These are phyloP conservation scores for Roridomyces roridus DNA, from an alignment of 768 basidiomycete genomes.

Conservation along the genomic window DNA sequence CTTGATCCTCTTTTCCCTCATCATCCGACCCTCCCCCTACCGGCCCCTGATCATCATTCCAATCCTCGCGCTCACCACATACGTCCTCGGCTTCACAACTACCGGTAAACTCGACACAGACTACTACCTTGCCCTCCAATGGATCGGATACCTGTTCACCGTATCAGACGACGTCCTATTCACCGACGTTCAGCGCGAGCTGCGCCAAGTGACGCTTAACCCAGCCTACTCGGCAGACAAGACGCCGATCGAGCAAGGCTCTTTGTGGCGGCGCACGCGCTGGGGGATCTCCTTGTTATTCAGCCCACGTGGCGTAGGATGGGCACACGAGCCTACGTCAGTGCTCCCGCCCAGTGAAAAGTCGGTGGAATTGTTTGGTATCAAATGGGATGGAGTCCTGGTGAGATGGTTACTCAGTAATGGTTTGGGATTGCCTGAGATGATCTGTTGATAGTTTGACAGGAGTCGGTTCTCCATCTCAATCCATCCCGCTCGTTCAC, in stretches of 20 bases:
- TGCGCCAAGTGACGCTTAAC: slow-evolving; percentile 1
- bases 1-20: neutral
- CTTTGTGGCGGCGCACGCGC: slow-evolving; percentile 27
- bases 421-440: too few species aligned
- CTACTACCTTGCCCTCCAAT: slow-evolving; percentile 7
- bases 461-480: too few species aligned
- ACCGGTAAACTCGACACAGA: slow-evolving; percentile 3
- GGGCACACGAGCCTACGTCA: slow-evolving; percentile 31
- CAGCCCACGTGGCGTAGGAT: slow-evolving; percentile 36
- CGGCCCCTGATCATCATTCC: slow-evolving; percentile 16
- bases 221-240: slow-evolving; percentile 14
- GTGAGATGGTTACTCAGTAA: too few species aligned
- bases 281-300: slow-evolving; percentile 32
- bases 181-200: slow-evolving; percentile 18
- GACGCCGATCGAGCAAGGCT: slow-evolving; percentile 13
- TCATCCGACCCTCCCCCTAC: slow-evolving; percentile 13
- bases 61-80: slow-evolving; percentile 3
- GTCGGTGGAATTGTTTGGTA: too few species aligned
- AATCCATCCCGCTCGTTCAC: too few species aligned
- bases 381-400: too few species aligned
- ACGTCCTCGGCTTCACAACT: slow-evolving; percentile 9
- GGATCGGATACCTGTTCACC: slow-evolving; percentile 5
- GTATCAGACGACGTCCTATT: slow-evolving; percentile 20
- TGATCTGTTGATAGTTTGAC: too few species aligned
- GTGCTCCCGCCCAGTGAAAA: too few species aligned